Evolutionary conservation across 1,139 yeast species (phyloP).

Genomic region (Magnusiomyces starmeri): DNA sequence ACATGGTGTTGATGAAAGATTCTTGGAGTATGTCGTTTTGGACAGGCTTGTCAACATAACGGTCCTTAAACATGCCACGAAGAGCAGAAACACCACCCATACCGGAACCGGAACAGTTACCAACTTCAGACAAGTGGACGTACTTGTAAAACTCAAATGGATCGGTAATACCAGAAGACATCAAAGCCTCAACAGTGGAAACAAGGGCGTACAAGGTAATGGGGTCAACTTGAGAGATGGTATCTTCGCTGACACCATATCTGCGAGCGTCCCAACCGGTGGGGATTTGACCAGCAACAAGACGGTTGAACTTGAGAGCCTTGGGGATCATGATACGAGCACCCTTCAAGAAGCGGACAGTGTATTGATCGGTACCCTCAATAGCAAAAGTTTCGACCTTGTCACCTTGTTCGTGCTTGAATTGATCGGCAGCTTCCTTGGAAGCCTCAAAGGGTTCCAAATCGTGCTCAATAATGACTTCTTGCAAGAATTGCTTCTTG

Average conservation of each 20-base stretch:
- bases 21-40: conserved; percentile 96
- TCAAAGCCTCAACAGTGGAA: conserved; percentile 88
- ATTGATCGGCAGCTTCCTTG: conserved; percentile 91
- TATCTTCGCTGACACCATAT: conserved; percentile 92
- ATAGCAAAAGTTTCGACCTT: conserved; percentile 87
- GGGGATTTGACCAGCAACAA: conserved; percentile 98
- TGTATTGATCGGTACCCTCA: conserved; percentile 84
- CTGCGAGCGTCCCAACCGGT: conserved; percentile 96
- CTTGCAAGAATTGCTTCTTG: conserved; percentile 88
- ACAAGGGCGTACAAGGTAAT: conserved; percentile 88
- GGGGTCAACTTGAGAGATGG: conserved; percentile 90
- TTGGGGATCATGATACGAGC: conserved; percentile 88
- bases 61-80: conserved; percentile 95
- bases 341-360: conserved; percentile 86
- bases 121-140: conserved; percentile 96
- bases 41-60: conserved; percentile 85
- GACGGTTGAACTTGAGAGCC: conserved; percentile 89
- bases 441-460: conserved; percentile 93
- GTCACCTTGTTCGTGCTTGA: conserved; percentile 89
- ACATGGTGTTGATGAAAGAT: conserved; percentile 97
- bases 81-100: conserved; percentile 98
- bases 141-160: conserved; percentile 98
- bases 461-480: conserved; percentile 91
- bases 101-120: conserved; percentile 99
- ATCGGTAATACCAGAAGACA: conserved; percentile 91